phyloP scores from a whole-genome alignment of 257 asterid genomes.

The Ligustrum vulgare region DNA sequence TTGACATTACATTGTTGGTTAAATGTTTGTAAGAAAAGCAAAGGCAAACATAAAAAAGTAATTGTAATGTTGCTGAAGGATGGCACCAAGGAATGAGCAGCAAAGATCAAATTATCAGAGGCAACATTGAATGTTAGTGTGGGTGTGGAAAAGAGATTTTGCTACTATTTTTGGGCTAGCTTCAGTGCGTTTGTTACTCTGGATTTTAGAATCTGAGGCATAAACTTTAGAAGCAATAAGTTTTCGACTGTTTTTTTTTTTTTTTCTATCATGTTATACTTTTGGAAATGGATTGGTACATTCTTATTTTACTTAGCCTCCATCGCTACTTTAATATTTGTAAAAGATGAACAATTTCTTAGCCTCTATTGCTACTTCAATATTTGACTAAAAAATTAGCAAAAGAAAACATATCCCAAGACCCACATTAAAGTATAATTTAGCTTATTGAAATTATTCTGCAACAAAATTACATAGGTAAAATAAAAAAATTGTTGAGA shows the following conservation, averaged over 20 bases:
- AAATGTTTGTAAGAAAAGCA: constrained; percentile 1
- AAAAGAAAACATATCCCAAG: constrained; percentile 4
- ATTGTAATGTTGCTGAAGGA: neutral
- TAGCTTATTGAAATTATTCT: neutral
- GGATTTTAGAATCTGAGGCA: constrained; percentile 4
- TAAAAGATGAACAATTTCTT: neutral
- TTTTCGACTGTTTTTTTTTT: neutral
- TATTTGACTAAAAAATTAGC: neutral
- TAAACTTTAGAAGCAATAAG: neutral
- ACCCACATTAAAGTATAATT: neutral
- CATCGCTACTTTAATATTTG: neutral
- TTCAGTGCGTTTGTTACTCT: neutral
- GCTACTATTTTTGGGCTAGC: neutral
- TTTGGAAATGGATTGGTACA: neutral
- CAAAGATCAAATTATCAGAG: neutral
- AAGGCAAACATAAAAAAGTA: neutral
- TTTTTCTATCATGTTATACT: neutral
- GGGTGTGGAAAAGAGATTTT: neutral
- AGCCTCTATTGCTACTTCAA: constrained; percentile 17
- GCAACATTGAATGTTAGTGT: neutral
- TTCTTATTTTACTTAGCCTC: neutral
- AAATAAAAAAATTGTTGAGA: neutral
- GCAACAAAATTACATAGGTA: neutral
- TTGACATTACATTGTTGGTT: neutral
- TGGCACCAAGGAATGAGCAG: constrained; percentile 11